Evolutionary conservation across 495 filamentous ascomycete genomes (phyloP).

Genomic region (Podospora sp.): DNA sequence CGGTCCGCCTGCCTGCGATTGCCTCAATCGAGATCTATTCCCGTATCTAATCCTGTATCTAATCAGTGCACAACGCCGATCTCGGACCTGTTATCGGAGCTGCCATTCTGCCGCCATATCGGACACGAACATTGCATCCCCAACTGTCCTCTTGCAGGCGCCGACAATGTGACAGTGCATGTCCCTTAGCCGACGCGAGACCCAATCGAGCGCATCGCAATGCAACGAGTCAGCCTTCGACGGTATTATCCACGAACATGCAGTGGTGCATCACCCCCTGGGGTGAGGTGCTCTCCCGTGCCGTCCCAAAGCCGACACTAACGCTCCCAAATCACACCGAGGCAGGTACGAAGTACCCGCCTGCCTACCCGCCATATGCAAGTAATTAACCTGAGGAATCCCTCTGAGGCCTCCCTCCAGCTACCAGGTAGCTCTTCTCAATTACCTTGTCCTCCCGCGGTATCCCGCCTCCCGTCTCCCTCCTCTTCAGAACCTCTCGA

Average conservation of each 20-base stretch:
- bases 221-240: neutral
- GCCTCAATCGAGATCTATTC: neutral
- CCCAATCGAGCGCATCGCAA: neutral
- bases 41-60: neutral
- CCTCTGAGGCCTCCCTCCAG: neutral
- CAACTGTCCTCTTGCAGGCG: neutral
- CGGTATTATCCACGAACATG: neutral
- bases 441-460: slow-evolving; percentile 2
- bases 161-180: neutral
- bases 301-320: neutral
- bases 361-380: neutral
- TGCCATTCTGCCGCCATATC: neutral
- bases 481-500: slow-evolving; percentile 13
- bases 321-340: neutral
- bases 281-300: neutral
- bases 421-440: neutral
- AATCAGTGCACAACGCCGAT: neutral
- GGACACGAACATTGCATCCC: neutral
- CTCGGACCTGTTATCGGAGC: neutral
- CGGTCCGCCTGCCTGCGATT: neutral
- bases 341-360: neutral
- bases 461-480: neutral
- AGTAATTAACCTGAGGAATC: neutral
- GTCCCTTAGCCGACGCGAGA: neutral
- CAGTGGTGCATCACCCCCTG: neutral